Evolutionary conservation across 2,329 filamentous ascomycete genomes (phyloP).

Genomic region (Alternaria consortialis): DNA sequence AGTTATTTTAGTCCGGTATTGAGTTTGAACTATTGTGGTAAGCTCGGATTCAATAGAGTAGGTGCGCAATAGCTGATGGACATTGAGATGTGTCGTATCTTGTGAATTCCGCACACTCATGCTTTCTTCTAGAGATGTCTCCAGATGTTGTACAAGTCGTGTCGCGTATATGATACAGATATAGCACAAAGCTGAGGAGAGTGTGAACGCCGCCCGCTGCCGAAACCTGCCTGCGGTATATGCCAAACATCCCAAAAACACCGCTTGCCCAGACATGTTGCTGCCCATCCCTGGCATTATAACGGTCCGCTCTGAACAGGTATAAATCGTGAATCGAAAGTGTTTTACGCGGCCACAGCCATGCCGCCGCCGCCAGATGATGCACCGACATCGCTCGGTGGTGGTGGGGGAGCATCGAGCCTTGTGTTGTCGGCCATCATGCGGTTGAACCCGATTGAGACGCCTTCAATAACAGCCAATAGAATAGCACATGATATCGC

Average conservation of each 20-base stretch:
- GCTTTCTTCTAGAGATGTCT: constrained; percentile 26
- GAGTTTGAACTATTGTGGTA: constrained; percentile 8
- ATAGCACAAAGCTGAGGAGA: constrained; percentile 49
- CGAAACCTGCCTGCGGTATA: constrained; percentile 36
- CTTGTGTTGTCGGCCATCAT: constrained; percentile 92
- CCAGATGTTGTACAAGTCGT: constrained; percentile 44
- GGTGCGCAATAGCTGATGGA: background rate
- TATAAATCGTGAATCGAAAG: constrained; percentile 19
- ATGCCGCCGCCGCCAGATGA: constrained; percentile 29
- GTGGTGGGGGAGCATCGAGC: constrained; percentile 69
- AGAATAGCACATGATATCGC: constrained; percentile 96
- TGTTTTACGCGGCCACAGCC: constrained; percentile 37
- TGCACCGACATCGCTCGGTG: constrained; percentile 45
- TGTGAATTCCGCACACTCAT: constrained; percentile 18
- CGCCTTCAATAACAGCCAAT: constrained; percentile 94
- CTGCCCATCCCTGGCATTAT: constrained; percentile 23
- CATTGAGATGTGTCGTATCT: constrained; percentile 7
- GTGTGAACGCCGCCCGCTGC: constrained; percentile 47
- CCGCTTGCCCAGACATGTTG: constrained; percentile 26
- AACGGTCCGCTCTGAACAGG: constrained; percentile 23
- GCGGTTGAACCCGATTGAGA: constrained; percentile 93
- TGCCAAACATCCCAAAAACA: constrained; percentile 40
- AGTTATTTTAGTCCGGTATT: constrained; percentile 2
- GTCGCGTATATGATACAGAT: constrained; percentile 44
- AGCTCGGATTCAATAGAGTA: background rate